phyloP scores from a whole-genome alignment of 306 rosid genomes.

The Cicer cuneatum region DNA sequence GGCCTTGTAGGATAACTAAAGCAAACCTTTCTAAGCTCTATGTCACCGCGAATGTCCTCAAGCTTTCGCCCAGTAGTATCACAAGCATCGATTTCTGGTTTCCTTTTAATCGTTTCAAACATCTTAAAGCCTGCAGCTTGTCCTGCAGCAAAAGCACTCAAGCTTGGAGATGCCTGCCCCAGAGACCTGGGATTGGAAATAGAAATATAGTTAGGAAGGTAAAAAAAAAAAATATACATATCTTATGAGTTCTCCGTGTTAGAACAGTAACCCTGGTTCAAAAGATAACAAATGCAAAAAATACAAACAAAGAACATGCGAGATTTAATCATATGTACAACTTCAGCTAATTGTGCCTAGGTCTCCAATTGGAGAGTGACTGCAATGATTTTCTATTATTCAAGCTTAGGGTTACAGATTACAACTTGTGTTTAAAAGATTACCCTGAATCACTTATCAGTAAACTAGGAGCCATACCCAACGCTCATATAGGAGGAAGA shows the following conservation, averaged over 20 bases:
- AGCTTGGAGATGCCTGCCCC: constrained; percentile 84
- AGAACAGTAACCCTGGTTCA: too few species aligned
- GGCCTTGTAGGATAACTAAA: constrained; percentile 78
- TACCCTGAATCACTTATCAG: too few species aligned
- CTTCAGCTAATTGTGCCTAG: too few species aligned
- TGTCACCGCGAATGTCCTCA: constrained; percentile 54
- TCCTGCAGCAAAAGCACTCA: constrained; percentile 84
- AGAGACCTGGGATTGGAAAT: constrained; percentile 59
- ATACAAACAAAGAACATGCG: too few species aligned
- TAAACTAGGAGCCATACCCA: too few species aligned
- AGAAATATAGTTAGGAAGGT: constrained; percentile 12
- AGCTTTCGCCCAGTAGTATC: constrained; percentile 56
- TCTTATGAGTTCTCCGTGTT: not conserved
- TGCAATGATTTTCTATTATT: too few species aligned
- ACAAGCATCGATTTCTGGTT: constrained; percentile 71
- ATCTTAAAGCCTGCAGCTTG: constrained; percentile 87
- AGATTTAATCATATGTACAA: too few species aligned
- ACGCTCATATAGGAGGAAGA: not conserved
- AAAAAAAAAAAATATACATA: not conserved
- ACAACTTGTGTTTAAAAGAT: too few species aligned
- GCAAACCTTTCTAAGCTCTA: constrained; percentile 60
- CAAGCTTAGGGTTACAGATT: too few species aligned
- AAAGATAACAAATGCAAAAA: too few species aligned
- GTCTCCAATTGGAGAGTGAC: too few species aligned
- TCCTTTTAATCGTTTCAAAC: constrained; percentile 80